Evolutionary conservation across 2,329 filamentous ascomycete genomes (phyloP).

Genomic region (Alternaria alternata): DNA sequence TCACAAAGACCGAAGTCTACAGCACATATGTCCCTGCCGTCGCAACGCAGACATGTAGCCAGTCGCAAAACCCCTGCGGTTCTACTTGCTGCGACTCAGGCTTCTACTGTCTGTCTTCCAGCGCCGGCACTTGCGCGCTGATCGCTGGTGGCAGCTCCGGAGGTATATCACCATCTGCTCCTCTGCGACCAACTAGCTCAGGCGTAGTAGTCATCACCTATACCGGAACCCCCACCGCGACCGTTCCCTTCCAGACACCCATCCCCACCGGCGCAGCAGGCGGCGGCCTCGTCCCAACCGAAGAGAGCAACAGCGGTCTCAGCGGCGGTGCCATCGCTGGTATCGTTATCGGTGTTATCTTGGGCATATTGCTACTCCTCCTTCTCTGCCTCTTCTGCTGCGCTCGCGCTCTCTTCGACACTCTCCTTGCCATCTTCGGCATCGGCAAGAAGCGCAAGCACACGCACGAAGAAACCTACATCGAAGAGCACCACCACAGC

Average conservation of each 20-base stretch:
- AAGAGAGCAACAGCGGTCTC: slow-evolving; percentile 54
- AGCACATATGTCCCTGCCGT: slow-evolving; percentile 50
- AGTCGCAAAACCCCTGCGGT: slow-evolving; percentile 69
- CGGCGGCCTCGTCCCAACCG: slow-evolving; percentile 43
- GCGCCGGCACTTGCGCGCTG: slow-evolving; percentile 64
- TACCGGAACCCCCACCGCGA: slow-evolving; percentile 57
- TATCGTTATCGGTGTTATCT: slow-evolving; percentile 78
- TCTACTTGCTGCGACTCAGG: slow-evolving; percentile 73
- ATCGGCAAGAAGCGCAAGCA: slow-evolving; percentile 59
- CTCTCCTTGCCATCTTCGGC: slow-evolving; percentile 67
- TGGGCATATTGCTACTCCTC: slow-evolving; percentile 71
- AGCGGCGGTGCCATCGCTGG: slow-evolving; percentile 80
- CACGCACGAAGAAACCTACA: slow-evolving; percentile 65
- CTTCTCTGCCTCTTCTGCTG: slow-evolving; percentile 79
- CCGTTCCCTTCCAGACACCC: slow-evolving; percentile 59
- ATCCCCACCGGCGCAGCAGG: slow-evolving; percentile 62
- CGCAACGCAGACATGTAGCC: slow-evolving; percentile 54
- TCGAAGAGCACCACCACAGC: slow-evolving; percentile 69
- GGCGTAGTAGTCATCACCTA: slow-evolving; percentile 61
- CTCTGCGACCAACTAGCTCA: slow-evolving; percentile 59
- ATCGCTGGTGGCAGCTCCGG: slow-evolving; percentile 61
- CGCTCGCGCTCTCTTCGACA: slow-evolving; percentile 63
- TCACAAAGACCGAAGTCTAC: slow-evolving; percentile 63
- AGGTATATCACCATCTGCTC: slow-evolving; percentile 59
- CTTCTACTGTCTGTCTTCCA: slow-evolving; percentile 66